A percentile compares a stretch with the other conserved stretches of the same genome.
Evolutionary conservation across 345 rosid species (phyloP).

Genomic region (Citrus australasica): DNA sequence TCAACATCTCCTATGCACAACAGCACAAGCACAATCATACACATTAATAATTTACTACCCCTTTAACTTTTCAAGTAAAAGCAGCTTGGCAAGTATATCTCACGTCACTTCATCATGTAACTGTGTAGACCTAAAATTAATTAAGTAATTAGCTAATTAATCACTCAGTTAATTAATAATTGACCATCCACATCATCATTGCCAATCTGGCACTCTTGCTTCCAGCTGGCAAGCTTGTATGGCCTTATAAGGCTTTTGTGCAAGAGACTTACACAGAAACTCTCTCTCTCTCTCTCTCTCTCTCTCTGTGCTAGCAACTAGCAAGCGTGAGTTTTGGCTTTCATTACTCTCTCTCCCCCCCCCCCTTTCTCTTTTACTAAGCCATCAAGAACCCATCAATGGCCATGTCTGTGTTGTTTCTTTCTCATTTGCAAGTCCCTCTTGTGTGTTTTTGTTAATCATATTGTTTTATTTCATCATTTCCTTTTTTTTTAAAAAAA

Average conservation of each 20-base stretch:
- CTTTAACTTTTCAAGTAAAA: conserved; percentile 30
- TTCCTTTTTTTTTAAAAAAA: background rate
- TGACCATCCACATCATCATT: conserved; percentile 26
- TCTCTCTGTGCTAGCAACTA: background rate
- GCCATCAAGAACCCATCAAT: conserved; percentile 35
- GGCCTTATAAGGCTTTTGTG: conserved; percentile 33
- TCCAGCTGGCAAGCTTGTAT: conserved; percentile 15
- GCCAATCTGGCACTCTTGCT: conserved; percentile 27
- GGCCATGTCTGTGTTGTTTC: conserved; percentile 35
- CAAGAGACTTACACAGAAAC: conserved; percentile 7
- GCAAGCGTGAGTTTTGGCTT: conserved; percentile 60
- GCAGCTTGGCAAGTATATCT: conserved; percentile 33
- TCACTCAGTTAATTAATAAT: conserved; percentile 4
- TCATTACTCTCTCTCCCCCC: conserved; percentile 34
- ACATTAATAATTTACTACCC: conserved; percentile 11
- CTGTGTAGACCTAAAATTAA: background rate
- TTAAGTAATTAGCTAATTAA: background rate
- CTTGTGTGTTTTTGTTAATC: background rate
- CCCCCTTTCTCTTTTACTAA: background rate
- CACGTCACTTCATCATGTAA: conserved; percentile 43
- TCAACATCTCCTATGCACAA: conserved; percentile 6
- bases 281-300: conserved; percentile 5
- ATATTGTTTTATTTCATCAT: conserved; percentile 25
- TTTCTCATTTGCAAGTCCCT: conserved; percentile 2
- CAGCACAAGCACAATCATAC: conserved; percentile 11